A percentile compares a stretch with the other conserved stretches of the same genome.
Conservation (phyloP, 768 basidiomycete species). For the Leccinum broughii region DNA sequence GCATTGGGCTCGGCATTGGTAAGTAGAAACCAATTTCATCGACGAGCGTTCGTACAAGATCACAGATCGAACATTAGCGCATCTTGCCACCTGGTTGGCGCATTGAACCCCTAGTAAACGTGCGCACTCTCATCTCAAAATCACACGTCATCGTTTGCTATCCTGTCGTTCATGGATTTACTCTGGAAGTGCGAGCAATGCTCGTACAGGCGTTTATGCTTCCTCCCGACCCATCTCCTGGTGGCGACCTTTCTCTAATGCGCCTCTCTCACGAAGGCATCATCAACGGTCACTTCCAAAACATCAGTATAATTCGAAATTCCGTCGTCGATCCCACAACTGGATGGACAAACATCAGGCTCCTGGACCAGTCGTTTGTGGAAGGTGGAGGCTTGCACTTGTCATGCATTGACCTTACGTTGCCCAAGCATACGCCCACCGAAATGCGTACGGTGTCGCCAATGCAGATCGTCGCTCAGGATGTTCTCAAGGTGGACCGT, state of each 20-base stretch:
- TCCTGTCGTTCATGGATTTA: background rate
- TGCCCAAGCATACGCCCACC: background rate
- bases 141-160: background rate
- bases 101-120: background rate
- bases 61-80: background rate
- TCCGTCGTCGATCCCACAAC: background rate
- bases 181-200: background rate
- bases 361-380: background rate
- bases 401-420: background rate
- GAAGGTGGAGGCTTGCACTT: background rate
- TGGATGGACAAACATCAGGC: background rate
- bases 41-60: background rate
- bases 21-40: background rate
- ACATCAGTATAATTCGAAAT: slow-evolving; percentile 1
- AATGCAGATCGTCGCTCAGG: background rate
- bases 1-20: background rate
- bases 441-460: background rate
- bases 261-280: slow-evolving; percentile 3
- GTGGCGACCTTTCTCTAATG: background rate
- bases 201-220: background rate
- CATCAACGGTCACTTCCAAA: background rate
- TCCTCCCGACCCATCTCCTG: background rate
- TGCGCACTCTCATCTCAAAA: background rate
- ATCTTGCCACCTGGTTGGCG: background rate
- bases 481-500: background rate